Percentiles rank a stretch among this genome's conserved stretches.
Conservation (phyloP, 202 grass and related monocot genomes). For the Setaria viridis region DNA sequence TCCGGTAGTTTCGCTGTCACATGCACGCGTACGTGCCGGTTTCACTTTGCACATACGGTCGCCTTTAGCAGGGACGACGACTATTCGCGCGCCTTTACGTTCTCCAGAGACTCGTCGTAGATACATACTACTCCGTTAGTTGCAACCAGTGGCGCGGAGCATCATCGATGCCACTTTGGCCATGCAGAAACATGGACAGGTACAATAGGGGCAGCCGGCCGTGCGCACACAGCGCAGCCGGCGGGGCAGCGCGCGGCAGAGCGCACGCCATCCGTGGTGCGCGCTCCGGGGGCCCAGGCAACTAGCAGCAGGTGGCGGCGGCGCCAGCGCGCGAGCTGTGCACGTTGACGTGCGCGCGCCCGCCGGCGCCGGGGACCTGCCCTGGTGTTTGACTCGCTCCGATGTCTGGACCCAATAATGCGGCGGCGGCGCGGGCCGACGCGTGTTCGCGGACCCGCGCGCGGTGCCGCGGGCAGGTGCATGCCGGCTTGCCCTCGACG, state of each 20-base stretch:
- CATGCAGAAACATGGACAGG: too few relatives aligned
- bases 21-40: background rate
- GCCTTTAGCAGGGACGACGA: background rate
- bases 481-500: background rate
- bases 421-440: background rate
- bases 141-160: too few relatives aligned
- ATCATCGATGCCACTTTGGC: background rate
- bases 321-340: background rate
- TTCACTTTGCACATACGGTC: background rate
- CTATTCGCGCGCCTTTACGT: too few relatives aligned
- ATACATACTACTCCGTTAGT: too few relatives aligned
- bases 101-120: too few relatives aligned
- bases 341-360: background rate
- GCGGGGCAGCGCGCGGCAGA: too few relatives aligned
- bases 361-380: background rate
- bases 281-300: background rate
- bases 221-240: too few relatives aligned
- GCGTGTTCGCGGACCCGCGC: slow-evolving; percentile 14
- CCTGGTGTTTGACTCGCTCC: background rate
- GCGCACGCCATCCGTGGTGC: background rate
- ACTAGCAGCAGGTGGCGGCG: background rate
- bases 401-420: background rate
- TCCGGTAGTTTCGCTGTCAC: background rate
- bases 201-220: too few relatives aligned
- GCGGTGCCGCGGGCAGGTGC: background rate